Base-by-base conservation (phyloP, 805 yeast species). In the Schwanniomyces pseudopolymorphus region DNA sequence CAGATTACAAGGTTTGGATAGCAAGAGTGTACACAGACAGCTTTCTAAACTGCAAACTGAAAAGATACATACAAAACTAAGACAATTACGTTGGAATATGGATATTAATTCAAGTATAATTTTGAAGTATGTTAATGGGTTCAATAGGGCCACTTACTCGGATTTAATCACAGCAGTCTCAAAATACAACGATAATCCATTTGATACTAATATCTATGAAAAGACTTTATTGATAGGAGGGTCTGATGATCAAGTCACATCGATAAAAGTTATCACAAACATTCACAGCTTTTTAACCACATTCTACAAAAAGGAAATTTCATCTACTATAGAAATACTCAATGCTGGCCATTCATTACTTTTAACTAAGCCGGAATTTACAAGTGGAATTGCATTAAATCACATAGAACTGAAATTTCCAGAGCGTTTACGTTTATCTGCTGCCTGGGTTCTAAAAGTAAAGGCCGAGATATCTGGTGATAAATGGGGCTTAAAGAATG, bases 401-500 rank as follows among this genome's bases (percentile, higher is more conserved):
- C 87, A 84, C 56, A 57, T 85, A 13, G 79, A 76, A 45, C 66
- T 56, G 43, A 63, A 73, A 21, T 67, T 69, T 43, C 82, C 83
- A 17, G 70, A 68, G 39, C 45, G 77, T 33, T 66, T 78, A 42
- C 78, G 83, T 53, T 72, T 87, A 28, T 79, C 83, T 17, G 80
- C 85, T 21, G 79, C 87, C 2, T 86, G 91, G 91, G 89, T 84
- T 40, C 70, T 86, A 43, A 74, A 78, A 50, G 72, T 81, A 14
- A 79, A 81, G 55, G 87, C 87, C 2, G 75, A 79, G 43, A 74
- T 81, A 11, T 76, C 81, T 21, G 86, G 85, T 2, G 86, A 80
- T 55, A 86, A 87, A 63, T 87, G 92, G 92, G 87, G 89, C 19
- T 64, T 87, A 51, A 86, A 86, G 62, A 87, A 86, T 57, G 87